A percentile compares a stretch with the other conserved stretches of the same genome.
Evolutionary conservation across 352 stramenopile species (phyloP).

Genomic region (Phytophthora tentaculata): DNA sequence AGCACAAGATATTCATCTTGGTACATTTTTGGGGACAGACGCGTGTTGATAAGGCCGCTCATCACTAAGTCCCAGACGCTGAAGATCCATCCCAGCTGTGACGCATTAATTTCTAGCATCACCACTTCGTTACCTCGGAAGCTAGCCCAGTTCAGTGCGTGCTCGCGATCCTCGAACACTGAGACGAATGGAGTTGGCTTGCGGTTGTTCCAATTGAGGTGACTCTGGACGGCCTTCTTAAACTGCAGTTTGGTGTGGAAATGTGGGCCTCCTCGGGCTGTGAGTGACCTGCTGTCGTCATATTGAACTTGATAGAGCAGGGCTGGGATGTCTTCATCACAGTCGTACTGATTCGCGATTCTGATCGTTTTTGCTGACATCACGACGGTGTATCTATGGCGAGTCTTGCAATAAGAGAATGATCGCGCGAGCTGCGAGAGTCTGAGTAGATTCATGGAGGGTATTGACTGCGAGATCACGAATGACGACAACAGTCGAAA

Average conservation of each 20-base stretch:
- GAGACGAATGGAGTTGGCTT: constrained; percentile 28
- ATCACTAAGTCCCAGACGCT: constrained; percentile 13
- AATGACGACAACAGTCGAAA: no score
- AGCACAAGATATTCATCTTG: constrained; percentile 25
- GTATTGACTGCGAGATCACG: no score
- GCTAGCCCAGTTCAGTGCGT: constrained; percentile 9
- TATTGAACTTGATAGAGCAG: constrained; percentile 4
- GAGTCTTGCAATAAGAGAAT: not conserved
- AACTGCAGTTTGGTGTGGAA: constrained; percentile 16
- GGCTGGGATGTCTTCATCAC: not conserved
- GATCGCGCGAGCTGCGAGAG: no score
- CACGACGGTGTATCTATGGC: not conserved
- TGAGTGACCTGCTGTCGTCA: constrained; percentile 12
- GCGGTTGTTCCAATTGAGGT: constrained; percentile 6
- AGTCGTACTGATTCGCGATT: constrained; percentile 5
- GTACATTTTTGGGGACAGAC: not conserved
- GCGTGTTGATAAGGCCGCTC: not conserved
- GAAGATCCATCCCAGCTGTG: constrained; percentile 7
- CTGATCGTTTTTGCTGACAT: not conserved
- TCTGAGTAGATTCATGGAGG: not conserved
- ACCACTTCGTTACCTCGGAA: constrained; percentile 1
- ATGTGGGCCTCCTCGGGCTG: not conserved
- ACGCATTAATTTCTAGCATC: constrained; percentile 15
- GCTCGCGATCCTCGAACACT: constrained; percentile 8
- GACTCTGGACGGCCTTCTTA: constrained; percentile 5